Evolutionary conservation across 306 rosid genomes (phyloP).

Genomic region (Amphicarpaea edgeworthii): DNA sequence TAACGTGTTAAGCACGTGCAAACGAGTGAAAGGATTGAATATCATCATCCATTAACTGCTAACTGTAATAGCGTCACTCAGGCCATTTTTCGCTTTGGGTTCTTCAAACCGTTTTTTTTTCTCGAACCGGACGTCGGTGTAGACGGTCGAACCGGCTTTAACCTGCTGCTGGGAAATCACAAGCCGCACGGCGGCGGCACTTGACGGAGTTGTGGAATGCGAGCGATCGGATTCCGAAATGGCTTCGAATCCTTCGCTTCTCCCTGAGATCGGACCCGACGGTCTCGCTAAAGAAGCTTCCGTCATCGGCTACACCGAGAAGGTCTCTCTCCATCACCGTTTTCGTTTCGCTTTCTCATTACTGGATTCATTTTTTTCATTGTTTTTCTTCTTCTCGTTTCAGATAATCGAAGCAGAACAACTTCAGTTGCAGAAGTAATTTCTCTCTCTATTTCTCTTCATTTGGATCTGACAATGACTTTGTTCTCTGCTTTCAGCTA

Average conservation of each 20-base stretch:
- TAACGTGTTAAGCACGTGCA: constrained; percentile 37
- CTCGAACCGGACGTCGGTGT: constrained; percentile 42
- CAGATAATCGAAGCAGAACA: constrained; percentile 90
- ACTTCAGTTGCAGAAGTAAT: constrained; percentile 78
- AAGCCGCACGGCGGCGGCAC: background rate
- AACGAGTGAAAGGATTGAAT: constrained; percentile 13
- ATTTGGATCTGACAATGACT: constrained; percentile 43
- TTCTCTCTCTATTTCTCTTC: constrained; percentile 35
- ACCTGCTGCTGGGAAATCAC: constrained; percentile 7
- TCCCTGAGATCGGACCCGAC: constrained; percentile 90
- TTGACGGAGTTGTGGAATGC: background rate
- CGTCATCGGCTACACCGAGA: constrained; percentile 87
- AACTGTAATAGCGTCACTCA: background rate
- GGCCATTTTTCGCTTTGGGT: constrained; percentile 27
- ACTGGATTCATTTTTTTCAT: background rate
- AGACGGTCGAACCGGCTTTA: constrained; percentile 39
- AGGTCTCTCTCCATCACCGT: constrained; percentile 46
- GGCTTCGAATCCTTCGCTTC: constrained; percentile 70
- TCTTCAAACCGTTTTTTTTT: constrained; percentile 32
- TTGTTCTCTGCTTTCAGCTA: constrained; percentile 1
- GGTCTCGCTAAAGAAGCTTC: constrained; percentile 84
- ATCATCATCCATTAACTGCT: constrained; percentile 8
- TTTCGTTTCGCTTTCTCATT: background rate
- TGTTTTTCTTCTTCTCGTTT: constrained; percentile 12
- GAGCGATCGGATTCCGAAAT: constrained; percentile 48